These are phyloP conservation scores for Plasmodium blacklocki DNA, from an alignment of 169 alveolate genomes.

Conservation along the genomic window DNA sequence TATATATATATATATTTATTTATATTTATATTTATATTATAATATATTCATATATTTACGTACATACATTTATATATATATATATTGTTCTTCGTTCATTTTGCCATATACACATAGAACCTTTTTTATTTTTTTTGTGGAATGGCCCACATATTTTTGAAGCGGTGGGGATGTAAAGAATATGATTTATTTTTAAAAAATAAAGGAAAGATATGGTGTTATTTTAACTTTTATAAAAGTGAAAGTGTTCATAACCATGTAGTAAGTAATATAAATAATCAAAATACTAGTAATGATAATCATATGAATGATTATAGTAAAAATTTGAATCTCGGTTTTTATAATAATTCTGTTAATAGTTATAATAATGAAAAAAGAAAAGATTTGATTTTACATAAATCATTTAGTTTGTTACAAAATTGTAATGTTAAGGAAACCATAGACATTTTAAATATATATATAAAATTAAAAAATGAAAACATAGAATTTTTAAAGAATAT, in stretches of 20 bases:
- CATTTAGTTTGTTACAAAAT: conserved; percentile 8
- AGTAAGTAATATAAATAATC: too few relatives aligned
- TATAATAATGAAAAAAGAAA: not conserved
- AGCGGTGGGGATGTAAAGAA: conserved; percentile 38
- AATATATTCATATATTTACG: not conserved
- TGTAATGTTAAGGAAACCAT: conserved; percentile 55
- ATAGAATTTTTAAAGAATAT: conserved; percentile 55
- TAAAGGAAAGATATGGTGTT: not conserved
- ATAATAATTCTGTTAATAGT: too few relatives aligned
- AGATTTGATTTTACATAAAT: conserved; percentile 46
- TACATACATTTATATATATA: not conserved
- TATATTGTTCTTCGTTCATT: not conserved
- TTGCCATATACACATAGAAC: not conserved
- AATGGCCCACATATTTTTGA: not conserved
- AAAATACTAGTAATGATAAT: too few relatives aligned
- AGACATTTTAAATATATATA: conserved; percentile 51
- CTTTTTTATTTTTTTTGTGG: too few relatives aligned
- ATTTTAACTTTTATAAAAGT: too few relatives aligned
- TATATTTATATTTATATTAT: not conserved
- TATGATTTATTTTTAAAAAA: conserved; percentile 13
- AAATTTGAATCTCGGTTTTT: too few relatives aligned
- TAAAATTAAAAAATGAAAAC: conserved; percentile 47
- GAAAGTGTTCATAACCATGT: too few relatives aligned
- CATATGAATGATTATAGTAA: too few relatives aligned
- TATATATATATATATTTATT: not conserved